Evolutionary conservation across 2,329 filamentous ascomycete genomes (phyloP).

Genomic region (Penicillium brevicompactum): DNA sequence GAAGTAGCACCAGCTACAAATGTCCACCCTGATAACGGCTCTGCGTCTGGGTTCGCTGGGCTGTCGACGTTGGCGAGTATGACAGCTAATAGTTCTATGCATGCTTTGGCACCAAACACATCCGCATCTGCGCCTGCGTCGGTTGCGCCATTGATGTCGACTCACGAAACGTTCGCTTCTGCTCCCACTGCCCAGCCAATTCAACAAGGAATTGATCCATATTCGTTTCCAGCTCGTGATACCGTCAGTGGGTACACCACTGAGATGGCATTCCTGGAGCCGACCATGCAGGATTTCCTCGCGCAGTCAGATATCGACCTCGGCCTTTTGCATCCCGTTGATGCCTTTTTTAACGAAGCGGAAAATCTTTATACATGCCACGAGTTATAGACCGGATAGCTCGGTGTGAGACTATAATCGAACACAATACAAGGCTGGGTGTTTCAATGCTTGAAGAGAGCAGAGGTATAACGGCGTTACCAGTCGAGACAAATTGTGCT

Average conservation of each 20-base stretch:
- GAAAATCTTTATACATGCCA: conserved; percentile 35
- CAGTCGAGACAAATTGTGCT: no score
- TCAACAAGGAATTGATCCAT: conserved; percentile 3
- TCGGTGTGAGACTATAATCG: neutral
- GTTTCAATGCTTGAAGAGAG: neutral
- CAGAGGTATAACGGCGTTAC: no score
- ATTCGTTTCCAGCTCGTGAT: conserved; percentile 25
- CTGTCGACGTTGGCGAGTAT: neutral
- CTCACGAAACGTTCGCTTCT: conserved; percentile 10
- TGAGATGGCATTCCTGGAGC: conserved; percentile 41
- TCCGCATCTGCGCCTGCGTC: conserved; percentile 9
- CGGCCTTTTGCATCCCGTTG: conserved; percentile 37
- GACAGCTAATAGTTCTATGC: neutral
- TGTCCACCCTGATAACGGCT: neutral
- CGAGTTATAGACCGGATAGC: conserved; percentile 16
- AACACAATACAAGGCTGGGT: neutral
- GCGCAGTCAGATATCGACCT: conserved; percentile 42
- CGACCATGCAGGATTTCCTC: conserved; percentile 43
- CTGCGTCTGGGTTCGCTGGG: neutral
- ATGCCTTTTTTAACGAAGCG: conserved; percentile 37
- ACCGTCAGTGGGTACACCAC: conserved; percentile 35
- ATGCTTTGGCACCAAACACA: neutral
- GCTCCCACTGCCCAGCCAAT: neutral
- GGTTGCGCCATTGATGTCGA: neutral
- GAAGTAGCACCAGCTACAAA: neutral